phyloP scores from a whole-genome alignment of 78 protist species.

The Dictyostelium capitatum region DNA sequence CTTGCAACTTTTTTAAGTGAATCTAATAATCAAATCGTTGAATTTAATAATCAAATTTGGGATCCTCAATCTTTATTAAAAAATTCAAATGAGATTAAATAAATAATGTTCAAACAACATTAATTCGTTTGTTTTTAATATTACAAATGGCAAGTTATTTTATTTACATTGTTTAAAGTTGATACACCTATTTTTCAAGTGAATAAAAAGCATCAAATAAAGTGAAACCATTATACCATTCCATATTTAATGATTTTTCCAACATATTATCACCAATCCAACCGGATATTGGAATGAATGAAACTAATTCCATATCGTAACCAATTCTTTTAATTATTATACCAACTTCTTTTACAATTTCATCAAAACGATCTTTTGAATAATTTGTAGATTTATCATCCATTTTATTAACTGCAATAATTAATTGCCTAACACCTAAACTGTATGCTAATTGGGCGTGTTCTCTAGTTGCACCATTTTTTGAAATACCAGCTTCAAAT shows the following conservation, averaged over 20 bases:
- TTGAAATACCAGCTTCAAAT: conserved; percentile 97
- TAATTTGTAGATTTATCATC: conserved; percentile 92
- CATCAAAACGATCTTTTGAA: conserved; percentile 89
- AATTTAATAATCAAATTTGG: too few species aligned
- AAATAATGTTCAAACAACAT: too few species aligned
- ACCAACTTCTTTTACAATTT: conserved; percentile 89
- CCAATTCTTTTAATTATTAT: conserved; percentile 93
- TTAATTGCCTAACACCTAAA: conserved; percentile 97
- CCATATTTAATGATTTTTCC: conserved; percentile 92
- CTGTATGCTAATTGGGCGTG: conserved; percentile 97
- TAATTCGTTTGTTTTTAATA: too few species aligned
- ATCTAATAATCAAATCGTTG: too few species aligned
- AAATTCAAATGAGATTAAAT: too few species aligned
- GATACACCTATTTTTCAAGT: too few species aligned
- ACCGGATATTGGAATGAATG: conserved; percentile 96
- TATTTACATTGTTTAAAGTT: too few species aligned
- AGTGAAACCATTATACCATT: conserved; percentile 95
- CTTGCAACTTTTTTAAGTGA: too few species aligned
- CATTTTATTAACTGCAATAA: conserved; percentile 97
- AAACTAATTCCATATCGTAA: conserved; percentile 89
- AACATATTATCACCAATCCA: conserved; percentile 98
- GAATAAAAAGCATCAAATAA: conserved; percentile 91
- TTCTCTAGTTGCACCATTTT: conserved; percentile 96
- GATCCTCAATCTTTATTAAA: too few species aligned
- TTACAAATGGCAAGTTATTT: too few species aligned